phyloP scores from a whole-genome alignment of 2,329 filamentous ascomycete genomes.

The Fonsecaea monophora region DNA sequence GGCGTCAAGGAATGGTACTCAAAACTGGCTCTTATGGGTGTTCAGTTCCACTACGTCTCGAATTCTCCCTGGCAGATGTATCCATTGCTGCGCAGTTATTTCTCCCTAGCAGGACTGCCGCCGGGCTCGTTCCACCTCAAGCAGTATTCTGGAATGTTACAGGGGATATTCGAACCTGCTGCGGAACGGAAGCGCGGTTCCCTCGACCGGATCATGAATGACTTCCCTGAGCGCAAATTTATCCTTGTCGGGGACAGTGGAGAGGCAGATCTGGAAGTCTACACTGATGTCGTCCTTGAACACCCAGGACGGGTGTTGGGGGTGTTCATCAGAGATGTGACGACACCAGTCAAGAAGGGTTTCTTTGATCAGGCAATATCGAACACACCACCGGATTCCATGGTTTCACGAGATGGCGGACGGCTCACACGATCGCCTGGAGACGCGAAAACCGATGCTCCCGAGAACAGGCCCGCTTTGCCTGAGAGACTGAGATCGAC shows the following conservation, averaged over 20 bases:
- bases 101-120: constrained; percentile 79
- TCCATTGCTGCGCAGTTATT: constrained; percentile 84
- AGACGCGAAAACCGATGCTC: constrained; percentile 36
- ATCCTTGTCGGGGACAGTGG: constrained; percentile 94
- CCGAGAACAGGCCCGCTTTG: constrained; percentile 48
- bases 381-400: constrained; percentile 41
- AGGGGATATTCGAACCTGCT: constrained; percentile 97
- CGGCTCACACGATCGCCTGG: constrained; percentile 18
- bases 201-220: constrained; percentile 80
- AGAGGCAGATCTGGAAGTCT: constrained; percentile 95
- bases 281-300: constrained; percentile 86
- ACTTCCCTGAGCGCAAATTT: constrained; percentile 90
- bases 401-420: constrained; percentile 39
- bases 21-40: constrained; percentile 76
- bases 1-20: constrained; percentile 92
- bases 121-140: constrained; percentile 93
- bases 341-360: constrained; percentile 72
- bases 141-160: constrained; percentile 94
- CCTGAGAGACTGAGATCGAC: constrained; percentile 46
- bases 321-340: constrained; percentile 95
- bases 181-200: constrained; percentile 92
- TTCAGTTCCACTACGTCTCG: constrained; percentile 95
- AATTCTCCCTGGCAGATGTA: constrained; percentile 99
- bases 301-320: constrained; percentile 83
- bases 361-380: constrained; percentile 76